Conservation (phyloP, 306 rosid genomes). For the Nissolia schottii region DNA sequence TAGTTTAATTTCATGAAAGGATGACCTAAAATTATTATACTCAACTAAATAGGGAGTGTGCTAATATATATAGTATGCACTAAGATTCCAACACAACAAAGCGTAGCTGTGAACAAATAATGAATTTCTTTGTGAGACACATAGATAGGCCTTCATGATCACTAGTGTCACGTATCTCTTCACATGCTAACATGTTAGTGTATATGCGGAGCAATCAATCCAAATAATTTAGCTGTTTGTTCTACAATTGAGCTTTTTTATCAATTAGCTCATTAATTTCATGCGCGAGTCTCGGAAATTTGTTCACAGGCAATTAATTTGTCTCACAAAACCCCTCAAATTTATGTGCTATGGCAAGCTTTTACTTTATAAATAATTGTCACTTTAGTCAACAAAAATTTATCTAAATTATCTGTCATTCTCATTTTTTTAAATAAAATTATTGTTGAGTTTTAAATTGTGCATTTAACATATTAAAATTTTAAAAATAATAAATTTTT, state of each 20-base stretch:
- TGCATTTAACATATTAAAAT: too few species aligned
- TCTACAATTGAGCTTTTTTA: not conserved
- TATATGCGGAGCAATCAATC: conserved; percentile 15
- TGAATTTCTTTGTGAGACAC: not conserved
- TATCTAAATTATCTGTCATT: too few species aligned
- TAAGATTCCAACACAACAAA: not conserved
- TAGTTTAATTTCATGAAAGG: not conserved
- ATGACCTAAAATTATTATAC: not conserved
- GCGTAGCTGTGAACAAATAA: not conserved
- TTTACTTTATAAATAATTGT: too few species aligned
- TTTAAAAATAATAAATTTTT: too few species aligned
- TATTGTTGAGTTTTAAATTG: too few species aligned
- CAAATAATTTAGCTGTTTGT: not conserved
- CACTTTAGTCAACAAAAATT: too few species aligned
- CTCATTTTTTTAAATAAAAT: too few species aligned
- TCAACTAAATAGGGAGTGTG: not conserved
- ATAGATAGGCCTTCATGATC: not conserved
- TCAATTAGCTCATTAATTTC: too few species aligned
- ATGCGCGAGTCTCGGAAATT: conserved; percentile 11
- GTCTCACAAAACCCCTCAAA: not conserved
- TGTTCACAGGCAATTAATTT: not conserved
- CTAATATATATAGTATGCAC: not conserved
- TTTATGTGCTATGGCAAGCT: too few species aligned
- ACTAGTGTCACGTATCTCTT: not conserved
- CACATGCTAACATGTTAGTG: conserved; percentile 34